These are phyloP conservation scores for Coffea eugenioides DNA, from an alignment of 257 asterid genomes.

Conservation along the genomic window DNA sequence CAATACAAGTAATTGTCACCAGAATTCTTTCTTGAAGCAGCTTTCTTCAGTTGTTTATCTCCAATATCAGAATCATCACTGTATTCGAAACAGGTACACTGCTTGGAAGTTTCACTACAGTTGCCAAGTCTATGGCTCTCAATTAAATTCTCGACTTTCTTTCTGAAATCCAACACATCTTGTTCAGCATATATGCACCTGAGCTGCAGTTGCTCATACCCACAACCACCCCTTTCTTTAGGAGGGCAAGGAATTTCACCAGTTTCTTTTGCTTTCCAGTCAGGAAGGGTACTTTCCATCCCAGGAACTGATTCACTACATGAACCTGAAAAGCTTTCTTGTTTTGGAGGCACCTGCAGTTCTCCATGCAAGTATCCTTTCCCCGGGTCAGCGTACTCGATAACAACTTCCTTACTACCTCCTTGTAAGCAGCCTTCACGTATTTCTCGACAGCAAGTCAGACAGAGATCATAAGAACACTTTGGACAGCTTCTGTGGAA, in stretches of 20 bases:
- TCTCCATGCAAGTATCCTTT: conserved; percentile 32
- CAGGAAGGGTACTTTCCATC: conserved; percentile 29
- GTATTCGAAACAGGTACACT: conserved; percentile 35
- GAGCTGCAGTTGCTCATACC: conserved; percentile 39
- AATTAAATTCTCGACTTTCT: conserved; percentile 28
- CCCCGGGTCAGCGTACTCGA: conserved; percentile 23
- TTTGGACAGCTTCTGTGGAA: conserved; percentile 57
- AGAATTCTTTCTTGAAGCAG: conserved; percentile 38
- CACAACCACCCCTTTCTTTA: conserved; percentile 55
- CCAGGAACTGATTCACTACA: conserved; percentile 10
- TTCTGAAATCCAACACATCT: conserved; percentile 35
- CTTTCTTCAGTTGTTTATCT: conserved; percentile 27
- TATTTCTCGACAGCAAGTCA: conserved; percentile 58
- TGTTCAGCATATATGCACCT: conserved; percentile 36
- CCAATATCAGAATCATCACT: conserved; percentile 13
- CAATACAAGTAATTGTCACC: conserved; percentile 51
- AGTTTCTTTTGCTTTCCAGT: conserved; percentile 39
- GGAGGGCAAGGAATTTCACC: conserved; percentile 64
- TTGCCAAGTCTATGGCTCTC: conserved; percentile 12
- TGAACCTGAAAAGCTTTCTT: not conserved
- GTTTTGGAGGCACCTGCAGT: not conserved
- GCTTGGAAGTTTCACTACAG: conserved; percentile 17
- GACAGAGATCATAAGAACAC: conserved; percentile 65
- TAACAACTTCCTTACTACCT: conserved; percentile 24
- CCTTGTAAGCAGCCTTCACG: conserved; percentile 46